Evolutionary conservation across 148 eudicot genomes (phyloP).

Genomic region (Beta vulgaris): DNA sequence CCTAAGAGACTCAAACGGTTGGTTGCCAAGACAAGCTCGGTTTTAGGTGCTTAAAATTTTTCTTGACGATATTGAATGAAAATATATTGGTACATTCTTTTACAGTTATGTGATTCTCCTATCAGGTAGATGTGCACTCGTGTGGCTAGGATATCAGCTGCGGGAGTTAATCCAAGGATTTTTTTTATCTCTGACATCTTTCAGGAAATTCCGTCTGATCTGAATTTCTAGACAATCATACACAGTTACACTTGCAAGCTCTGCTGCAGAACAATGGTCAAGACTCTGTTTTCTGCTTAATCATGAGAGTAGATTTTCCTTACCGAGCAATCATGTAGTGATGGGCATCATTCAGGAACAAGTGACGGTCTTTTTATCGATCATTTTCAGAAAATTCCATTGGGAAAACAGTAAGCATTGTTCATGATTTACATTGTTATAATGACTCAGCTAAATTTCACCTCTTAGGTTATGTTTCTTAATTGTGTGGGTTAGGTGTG

Average conservation of each 20-base stretch:
- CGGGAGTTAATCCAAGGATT: background rate
- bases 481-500: too few species aligned
- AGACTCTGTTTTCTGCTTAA: background rate
- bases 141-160: slow-evolving; percentile 1
- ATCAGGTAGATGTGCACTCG: too few species aligned
- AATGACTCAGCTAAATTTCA: background rate
- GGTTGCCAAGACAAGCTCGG: too few species aligned
- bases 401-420: background rate
- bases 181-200: background rate
- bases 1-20: too few species aligned
- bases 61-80: too few species aligned
- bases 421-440: background rate
- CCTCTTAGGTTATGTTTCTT: background rate
- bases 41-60: too few species aligned
- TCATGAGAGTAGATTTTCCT: background rate
- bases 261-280: background rate
- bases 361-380: background rate
- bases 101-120: background rate
- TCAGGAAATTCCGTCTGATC: background rate
- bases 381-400: background rate
- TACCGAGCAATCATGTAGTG: background rate
- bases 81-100: background rate
- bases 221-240: background rate
- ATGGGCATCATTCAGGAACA: background rate
- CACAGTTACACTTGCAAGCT: background rate